Percentiles rank a stretch among this genome's conserved stretches.
phyloP scores from a whole-genome alignment of 768 basidiomycete genomes.

The Leccinellum luteum region DNA sequence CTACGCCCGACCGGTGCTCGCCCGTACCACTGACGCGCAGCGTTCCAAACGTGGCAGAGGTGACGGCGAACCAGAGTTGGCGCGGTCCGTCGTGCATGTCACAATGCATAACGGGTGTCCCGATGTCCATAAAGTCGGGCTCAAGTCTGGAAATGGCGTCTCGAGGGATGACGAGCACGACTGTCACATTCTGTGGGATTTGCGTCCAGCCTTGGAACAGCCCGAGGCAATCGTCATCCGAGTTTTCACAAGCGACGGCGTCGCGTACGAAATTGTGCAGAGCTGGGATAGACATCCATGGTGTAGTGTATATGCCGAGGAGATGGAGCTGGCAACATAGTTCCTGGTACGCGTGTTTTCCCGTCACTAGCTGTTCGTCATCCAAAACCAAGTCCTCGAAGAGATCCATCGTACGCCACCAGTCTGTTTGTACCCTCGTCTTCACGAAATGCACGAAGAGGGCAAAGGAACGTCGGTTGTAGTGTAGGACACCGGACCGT shows the following conservation, averaged over 20 bases:
- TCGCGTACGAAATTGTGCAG: background rate
- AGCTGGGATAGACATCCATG: background rate
- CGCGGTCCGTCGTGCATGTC: slow-evolving; percentile 10
- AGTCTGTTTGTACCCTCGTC: slow-evolving; percentile 36
- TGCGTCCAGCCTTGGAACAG: slow-evolving; percentile 29
- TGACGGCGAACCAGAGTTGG: slow-evolving; percentile 17
- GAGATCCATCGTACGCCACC: slow-evolving; percentile 40
- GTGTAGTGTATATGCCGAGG: slow-evolving; percentile 34
- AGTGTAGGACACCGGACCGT: slow-evolving; percentile 33
- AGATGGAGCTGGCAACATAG: slow-evolving; percentile 43
- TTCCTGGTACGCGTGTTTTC: slow-evolving; percentile 41
- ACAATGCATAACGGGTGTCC: slow-evolving; percentile 21
- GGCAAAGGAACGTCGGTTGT: slow-evolving; percentile 48
- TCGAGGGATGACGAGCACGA: slow-evolving; percentile 35
- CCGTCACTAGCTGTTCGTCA: slow-evolving; percentile 18
- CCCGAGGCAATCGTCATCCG: background rate
- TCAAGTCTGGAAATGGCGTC: slow-evolving; percentile 14
- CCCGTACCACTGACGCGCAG: slow-evolving; percentile 18
- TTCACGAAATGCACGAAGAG: slow-evolving; percentile 42
- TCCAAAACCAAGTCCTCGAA: slow-evolving; percentile 20
- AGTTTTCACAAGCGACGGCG: background rate
- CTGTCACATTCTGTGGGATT: slow-evolving; percentile 30
- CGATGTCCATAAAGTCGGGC: background rate
- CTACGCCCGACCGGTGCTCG: slow-evolving; percentile 10
- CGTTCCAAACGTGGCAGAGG: slow-evolving; percentile 21